Evolutionary conservation across 2,329 filamentous ascomycete genomes (phyloP).

Genomic region (Thielaviopsis ethacetica): DNA sequence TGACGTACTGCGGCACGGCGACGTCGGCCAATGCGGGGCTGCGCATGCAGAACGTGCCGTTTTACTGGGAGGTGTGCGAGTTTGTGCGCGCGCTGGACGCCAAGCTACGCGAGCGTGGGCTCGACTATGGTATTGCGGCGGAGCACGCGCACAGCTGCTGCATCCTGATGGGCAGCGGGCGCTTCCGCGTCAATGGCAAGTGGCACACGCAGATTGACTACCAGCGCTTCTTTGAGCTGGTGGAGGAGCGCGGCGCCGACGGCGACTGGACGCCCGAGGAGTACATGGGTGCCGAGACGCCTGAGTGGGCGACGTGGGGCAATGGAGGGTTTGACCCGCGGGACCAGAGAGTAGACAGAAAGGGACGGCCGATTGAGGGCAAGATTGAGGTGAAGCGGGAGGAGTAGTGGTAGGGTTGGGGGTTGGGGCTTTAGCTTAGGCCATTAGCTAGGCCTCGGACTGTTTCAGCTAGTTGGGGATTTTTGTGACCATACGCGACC

Average conservation of each 20-base stretch:
- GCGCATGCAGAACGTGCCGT: conserved; percentile 95
- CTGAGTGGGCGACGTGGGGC: conserved; percentile 90
- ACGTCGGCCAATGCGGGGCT: conserved; percentile 71
- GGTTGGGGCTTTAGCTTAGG: background rate
- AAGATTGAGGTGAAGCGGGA: background rate
- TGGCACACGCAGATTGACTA: conserved; percentile 95
- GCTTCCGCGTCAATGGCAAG: conserved; percentile 59
- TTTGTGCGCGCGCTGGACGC: conserved; percentile 64
- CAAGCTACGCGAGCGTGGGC: conserved; percentile 50
- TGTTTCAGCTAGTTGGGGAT: too few relatives aligned
- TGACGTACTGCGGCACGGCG: conserved; percentile 88
- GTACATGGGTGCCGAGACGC: conserved; percentile 71
- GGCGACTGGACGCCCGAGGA: conserved; percentile 72
- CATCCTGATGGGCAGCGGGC: conserved; percentile 64
- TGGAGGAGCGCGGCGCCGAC: conserved; percentile 50
- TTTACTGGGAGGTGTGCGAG: conserved; percentile 75
- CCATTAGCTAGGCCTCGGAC: too few relatives aligned
- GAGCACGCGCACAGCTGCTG: conserved; percentile 95
- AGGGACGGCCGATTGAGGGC: conserved; percentile 50
- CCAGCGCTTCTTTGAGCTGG: conserved; percentile 66
- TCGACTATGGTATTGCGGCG: conserved; percentile 79
- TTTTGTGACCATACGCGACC: too few relatives aligned
- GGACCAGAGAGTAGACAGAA: conserved; percentile 73
- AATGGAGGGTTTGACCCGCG: conserved; percentile 87
- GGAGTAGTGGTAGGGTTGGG: background rate